Evolutionary conservation across 768 basidiomycete genomes (phyloP).

Genomic region (Termitomyces sp.): DNA sequence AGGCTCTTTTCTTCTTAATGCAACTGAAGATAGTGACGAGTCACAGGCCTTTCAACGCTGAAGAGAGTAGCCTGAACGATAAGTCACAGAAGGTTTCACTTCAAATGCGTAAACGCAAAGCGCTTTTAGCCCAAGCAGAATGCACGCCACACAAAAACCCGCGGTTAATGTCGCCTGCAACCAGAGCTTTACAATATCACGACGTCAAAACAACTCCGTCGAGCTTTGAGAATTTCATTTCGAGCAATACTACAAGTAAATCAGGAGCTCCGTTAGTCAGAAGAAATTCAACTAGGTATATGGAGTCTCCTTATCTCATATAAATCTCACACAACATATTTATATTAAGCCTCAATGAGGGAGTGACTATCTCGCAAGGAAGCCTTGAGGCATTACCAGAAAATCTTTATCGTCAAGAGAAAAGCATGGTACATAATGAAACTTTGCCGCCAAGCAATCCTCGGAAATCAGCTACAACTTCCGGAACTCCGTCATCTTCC

Average conservation of each 20-base stretch:
- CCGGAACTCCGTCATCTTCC: not conserved
- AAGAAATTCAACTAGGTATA: not conserved
- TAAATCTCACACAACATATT: not conserved
- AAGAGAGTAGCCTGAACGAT: not conserved
- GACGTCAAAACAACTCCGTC: not conserved
- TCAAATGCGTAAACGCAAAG: conserved; percentile 9
- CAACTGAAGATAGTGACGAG: not conserved
- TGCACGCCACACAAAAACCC: conserved; percentile 1
- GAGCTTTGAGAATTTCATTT: not conserved
- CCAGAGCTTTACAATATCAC: not conserved
- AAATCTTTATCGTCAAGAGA: not conserved
- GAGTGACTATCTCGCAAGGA: not conserved
- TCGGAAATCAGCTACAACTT: not conserved
- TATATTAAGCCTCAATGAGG: not conserved
- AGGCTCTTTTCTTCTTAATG: not conserved
- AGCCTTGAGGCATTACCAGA: not conserved
- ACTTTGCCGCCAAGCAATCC: not conserved
- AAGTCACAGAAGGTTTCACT: not conserved
- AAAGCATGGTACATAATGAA: not conserved
- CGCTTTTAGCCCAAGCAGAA: not conserved
- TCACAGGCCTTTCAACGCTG: not conserved
- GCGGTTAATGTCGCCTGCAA: not conserved
- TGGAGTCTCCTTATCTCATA: not conserved
- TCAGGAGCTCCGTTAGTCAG: not conserved
- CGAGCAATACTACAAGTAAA: not conserved